phyloP scores from a whole-genome alignment of 1,139 yeast genomes.

The Kazachstania sp. region DNA sequence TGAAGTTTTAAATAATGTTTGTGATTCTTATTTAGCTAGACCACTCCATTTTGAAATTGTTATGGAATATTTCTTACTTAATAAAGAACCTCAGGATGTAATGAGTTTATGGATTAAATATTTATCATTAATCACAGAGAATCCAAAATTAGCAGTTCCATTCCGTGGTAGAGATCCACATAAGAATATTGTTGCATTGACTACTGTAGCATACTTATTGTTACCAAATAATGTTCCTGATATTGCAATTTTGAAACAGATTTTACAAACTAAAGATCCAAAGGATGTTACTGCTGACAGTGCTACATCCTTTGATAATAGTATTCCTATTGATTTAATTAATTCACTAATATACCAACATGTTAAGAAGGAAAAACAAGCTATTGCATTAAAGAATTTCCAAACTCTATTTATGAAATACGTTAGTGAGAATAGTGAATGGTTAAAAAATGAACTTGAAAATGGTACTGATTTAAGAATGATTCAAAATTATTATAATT shows the following conservation, averaged over 20 bases:
- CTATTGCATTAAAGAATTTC: conserved; percentile 1
- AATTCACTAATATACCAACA: neutral
- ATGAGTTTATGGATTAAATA: conserved; percentile 28
- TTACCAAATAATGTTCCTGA: conserved; percentile 18
- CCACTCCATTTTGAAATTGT: conserved; percentile 24
- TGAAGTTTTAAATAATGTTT: conserved; percentile 19
- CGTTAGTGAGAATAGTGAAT: neutral
- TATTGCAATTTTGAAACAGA: conserved; percentile 15
- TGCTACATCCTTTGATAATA: neutral
- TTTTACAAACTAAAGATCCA: conserved; percentile 14
- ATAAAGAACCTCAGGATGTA: conserved; percentile 21
- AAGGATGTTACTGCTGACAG: neutral
- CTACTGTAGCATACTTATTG: conserved; percentile 21
- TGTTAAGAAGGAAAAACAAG: neutral
- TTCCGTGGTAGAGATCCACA: conserved; percentile 12
- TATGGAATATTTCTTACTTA: conserved; percentile 15
- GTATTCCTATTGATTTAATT: conserved; percentile 5
- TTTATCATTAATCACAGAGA: conserved; percentile 13
- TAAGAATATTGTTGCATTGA: conserved; percentile 14
- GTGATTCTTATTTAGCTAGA: conserved; percentile 22
- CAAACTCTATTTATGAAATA: conserved; percentile 1
- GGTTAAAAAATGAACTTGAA: conserved; percentile 1
- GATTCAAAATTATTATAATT: neutral
- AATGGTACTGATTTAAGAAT: neutral
- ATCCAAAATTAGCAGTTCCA: conserved; percentile 12